Evolutionary conservation across 2,329 filamentous ascomycete species (phyloP), one percentile per base, ranked within the genome.

Genomic region (Penicillium sp.): DNA sequence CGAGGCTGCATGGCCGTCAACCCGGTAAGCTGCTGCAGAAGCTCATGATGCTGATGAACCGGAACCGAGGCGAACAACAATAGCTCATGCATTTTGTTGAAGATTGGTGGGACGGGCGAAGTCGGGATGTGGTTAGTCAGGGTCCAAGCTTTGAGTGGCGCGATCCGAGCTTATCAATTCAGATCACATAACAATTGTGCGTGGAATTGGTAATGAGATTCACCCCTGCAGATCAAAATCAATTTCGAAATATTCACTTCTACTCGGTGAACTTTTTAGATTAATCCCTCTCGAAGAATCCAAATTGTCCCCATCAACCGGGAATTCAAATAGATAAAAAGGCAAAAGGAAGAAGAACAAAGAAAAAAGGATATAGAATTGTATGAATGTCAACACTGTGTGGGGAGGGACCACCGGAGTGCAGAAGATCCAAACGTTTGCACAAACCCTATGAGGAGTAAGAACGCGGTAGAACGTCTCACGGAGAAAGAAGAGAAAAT

Each of bases 1-100:
- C 77, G 76, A 37, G 85, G 85, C 67, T 85, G 84, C 78, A 84
- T 84, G 63, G 81, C 82, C 48, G 84, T 81, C 53, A 86, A 72
- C 50, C 85, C 85, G 37, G 84, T 80, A 45, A 88, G 76, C 63
- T 87, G 82, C 66, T 84, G 81, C 51, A 86, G 74, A 18, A 86
- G 77, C 69, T 84, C 83, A 67, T 82, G 75, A 75, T 86, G 83
- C 65, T 84, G 82, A 37, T 78, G 71, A 31, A 73, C 69, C 9
- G 83, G 79, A 53, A 87, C 78, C 65, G 83, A 81, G 64, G 82
- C 83, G 72, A 82, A 85, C 44, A 87, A 79, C 46, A 85, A 74
- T 62, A 85, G 77, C 75, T 87, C 84, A 71, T 87, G 83, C 84
- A 87, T 86, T 40, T 40, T 56, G 59, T 62, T 51, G 45, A 25